Evolutionary conservation across 495 filamentous ascomycete species (phyloP).

Genomic region (Lasiosphaeriaceae sp.): DNA sequence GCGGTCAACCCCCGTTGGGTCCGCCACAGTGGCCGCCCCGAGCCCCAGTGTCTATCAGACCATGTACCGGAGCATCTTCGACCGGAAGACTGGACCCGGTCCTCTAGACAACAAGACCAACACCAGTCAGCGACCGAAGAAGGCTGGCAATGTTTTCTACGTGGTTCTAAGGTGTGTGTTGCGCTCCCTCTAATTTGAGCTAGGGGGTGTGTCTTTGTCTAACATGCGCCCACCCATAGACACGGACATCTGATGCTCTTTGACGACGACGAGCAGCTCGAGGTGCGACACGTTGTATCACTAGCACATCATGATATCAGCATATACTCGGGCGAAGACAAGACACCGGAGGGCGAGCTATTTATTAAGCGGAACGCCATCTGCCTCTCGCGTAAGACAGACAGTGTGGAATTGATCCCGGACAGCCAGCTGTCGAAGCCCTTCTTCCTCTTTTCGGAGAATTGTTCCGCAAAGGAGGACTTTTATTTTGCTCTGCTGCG

Average conservation of each 20-base stretch:
- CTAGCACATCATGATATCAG: constrained; percentile 82
- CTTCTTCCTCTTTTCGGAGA: constrained; percentile 91
- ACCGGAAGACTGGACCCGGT: constrained; percentile 61
- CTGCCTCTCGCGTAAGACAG: constrained; percentile 68
- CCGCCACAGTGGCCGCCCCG: constrained; percentile 58
- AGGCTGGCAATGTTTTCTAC: constrained; percentile 86
- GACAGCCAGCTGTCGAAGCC: constrained; percentile 63
- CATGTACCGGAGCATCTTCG: constrained; percentile 96
- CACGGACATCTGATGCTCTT: constrained; percentile 97
- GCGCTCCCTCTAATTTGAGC: neutral
- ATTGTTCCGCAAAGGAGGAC: constrained; percentile 92
- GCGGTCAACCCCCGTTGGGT: constrained; percentile 74
- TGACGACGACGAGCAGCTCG: constrained; percentile 80
- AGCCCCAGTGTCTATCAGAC: constrained; percentile 94
- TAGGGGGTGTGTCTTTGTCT: neutral
- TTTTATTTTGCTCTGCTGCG: constrained; percentile 92
- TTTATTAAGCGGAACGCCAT: constrained; percentile 96
- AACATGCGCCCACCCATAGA: constrained; percentile 42
- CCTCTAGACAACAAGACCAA: constrained; percentile 45
- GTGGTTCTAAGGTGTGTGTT: constrained; percentile 73
- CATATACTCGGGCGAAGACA: constrained; percentile 76
- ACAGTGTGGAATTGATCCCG: constrained; percentile 50
- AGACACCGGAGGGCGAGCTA: constrained; percentile 85
- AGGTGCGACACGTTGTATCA: constrained; percentile 92
- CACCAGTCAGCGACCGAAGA: constrained; percentile 60